phyloP scores from a whole-genome alignment of 108 stramenopile genomes.

The Poteriospumella lacustris region DNA sequence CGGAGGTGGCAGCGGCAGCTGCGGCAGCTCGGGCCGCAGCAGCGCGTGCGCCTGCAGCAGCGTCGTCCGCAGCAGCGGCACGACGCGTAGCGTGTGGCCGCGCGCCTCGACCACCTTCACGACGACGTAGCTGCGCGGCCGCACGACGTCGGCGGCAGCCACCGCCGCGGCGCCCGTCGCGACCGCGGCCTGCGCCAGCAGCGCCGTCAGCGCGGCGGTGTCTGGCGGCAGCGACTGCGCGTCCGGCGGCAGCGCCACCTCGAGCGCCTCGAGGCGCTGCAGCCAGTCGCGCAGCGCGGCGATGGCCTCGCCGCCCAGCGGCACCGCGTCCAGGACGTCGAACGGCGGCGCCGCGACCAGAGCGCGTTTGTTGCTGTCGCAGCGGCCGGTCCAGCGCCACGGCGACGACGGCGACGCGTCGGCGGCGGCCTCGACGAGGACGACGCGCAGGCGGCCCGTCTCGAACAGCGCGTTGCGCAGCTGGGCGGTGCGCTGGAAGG shows the following conservation, averaged over 20 bases:
- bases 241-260: neutral
- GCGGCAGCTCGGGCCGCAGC: too few species aligned
- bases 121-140: neutral
- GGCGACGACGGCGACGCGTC: neutral
- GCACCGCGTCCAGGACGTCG: neutral
- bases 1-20: too few species aligned
- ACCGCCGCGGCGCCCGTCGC: neutral
- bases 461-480: neutral
- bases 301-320: neutral
- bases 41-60: neutral
- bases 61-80: neutral
- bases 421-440: neutral
- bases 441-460: neutral
- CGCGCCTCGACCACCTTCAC: neutral
- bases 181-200: neutral
- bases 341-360: neutral
- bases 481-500: neutral
- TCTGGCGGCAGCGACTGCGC: neutral
- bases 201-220: neutral
- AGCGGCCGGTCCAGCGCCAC: neutral
- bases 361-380: neutral
- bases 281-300: neutral
- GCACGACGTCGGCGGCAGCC: neutral
- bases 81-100: neutral
- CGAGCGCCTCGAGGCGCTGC: neutral